Base-by-base conservation (phyloP, 768 basidiomycete species). In the Lanmaoa rubissima region DNA sequence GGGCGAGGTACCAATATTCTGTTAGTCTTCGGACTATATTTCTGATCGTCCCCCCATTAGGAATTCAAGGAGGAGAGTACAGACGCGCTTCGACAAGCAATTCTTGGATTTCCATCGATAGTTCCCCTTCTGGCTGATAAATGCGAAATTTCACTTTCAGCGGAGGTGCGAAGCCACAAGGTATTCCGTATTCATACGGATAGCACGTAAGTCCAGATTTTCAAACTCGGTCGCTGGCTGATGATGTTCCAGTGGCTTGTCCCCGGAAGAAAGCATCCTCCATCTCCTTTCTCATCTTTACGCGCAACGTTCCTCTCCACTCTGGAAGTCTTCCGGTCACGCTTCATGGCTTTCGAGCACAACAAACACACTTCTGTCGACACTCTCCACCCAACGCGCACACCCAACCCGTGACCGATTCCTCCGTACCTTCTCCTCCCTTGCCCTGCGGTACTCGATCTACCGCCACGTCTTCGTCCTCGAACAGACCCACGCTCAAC, bases 261-360 rank as follows among this genome's bases (percentile, higher is more conserved):
- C 82, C 17, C 65, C 74, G 0, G 67, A 74, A 16, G 67, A 80
- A 26, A 71, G 76, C 10, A 79, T 81, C 3, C 73, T 93, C 0
- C 88, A 97, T 61, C 82, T 97, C 9, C 80, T 98, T 4, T 89
- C 91, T 0, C 91, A 94, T 65, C 82, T 98, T 24, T 98, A 98
- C 69, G 90, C 82, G 4, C 83, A 88, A 42, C 87, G 92, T 8
- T 89, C 92, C 0, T 77, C 73, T 10, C 69, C 85, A 0, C 69
- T 96, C 3, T 98, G 94, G 94, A 98, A 95, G 75, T 84, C 87
- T 14, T 75, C 87, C 0, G 65, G 69, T 1, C 76, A 80, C 34
- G 65, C 81, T 1, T 68, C 78, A 0, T 98, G 94, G 94, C 84
- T 97, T 62, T 65, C 80, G 1, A 69, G 74, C n/a, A 86, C 84